Evolutionary conservation across 768 basidiomycete species (phyloP).

Genomic region (Termitomyces bulborhizus): DNA sequence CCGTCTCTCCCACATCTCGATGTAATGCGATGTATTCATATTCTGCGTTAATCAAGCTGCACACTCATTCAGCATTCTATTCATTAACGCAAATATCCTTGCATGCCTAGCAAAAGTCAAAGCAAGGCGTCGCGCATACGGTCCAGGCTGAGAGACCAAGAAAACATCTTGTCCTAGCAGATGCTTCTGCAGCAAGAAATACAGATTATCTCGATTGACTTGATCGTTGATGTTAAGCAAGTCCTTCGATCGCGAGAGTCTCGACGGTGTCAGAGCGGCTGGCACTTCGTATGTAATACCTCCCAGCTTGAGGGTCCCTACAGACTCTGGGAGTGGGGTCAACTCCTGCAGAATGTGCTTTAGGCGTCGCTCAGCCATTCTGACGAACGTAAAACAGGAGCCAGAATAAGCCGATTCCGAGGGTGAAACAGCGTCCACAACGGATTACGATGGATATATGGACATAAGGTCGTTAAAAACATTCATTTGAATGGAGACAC

Average conservation of each 20-base stretch:
- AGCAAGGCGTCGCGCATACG: constrained; percentile 56
- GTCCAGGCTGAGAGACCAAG: constrained; percentile 60
- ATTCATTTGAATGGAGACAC: constrained; percentile 9
- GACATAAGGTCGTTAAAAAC: constrained; percentile 9
- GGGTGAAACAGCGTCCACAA: not conserved
- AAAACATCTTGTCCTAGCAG: constrained; percentile 64
- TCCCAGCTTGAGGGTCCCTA: constrained; percentile 55
- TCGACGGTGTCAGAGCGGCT: constrained; percentile 36
- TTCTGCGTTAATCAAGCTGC: constrained; percentile 55
- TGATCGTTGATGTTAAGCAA: constrained; percentile 47
- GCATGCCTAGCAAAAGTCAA: constrained; percentile 56
- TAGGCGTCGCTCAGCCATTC: constrained; percentile 42
- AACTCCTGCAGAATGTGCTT: constrained; percentile 41
- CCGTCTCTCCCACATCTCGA: constrained; percentile 66
- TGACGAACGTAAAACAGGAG: not conserved
- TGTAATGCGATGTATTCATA: constrained; percentile 66
- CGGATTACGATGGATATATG: constrained; percentile 4
- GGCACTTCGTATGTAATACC: constrained; percentile 52
- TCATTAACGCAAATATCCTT: too few species aligned
- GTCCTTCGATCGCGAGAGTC: constrained; percentile 38
- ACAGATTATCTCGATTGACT: constrained; percentile 50
- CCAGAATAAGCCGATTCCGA: not conserved
- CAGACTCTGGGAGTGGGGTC: constrained; percentile 28
- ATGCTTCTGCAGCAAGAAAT: constrained; percentile 65
- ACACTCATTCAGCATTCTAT: not conserved